Percentiles rank a stretch among this genome's conserved stretches.
phyloP scores from a whole-genome alignment of 139 green algal genomes.

The Chlorella vulgaris region DNA sequence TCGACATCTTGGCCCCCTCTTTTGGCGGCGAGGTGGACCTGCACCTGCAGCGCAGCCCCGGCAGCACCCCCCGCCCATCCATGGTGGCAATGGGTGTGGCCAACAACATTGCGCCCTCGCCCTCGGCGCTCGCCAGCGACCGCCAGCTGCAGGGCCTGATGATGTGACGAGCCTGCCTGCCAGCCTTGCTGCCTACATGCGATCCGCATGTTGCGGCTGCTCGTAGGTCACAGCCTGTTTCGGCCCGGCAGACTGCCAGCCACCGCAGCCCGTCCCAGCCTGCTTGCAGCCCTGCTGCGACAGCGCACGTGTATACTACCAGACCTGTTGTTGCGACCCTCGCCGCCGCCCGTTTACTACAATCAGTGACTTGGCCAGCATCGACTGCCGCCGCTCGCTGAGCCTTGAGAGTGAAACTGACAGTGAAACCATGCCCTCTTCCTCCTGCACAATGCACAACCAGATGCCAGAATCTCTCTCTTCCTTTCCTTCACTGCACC shows the following conservation, averaged over 20 bases:
- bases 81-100: not conserved
- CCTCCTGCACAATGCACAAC: too few relatives aligned
- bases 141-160: not conserved
- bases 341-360: not conserved
- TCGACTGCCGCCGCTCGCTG: too few relatives aligned
- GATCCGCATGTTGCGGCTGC: too few relatives aligned
- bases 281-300: too few relatives aligned
- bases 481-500: too few relatives aligned
- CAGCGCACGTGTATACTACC: too few relatives aligned
- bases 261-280: not conserved
- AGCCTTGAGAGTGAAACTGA: too few relatives aligned
- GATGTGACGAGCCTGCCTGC: not conserved
- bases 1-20: conserved; percentile 76
- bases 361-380: not conserved
- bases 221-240: too few relatives aligned
- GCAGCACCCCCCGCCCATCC: not conserved
- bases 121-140: not conserved
- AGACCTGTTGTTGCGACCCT: not conserved
- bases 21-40: conserved; percentile 62
- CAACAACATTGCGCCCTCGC: not conserved
- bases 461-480: too few relatives aligned
- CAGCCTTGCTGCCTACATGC: not conserved
- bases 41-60: conserved; percentile 37
- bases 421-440: too few relatives aligned
- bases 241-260: too few relatives aligned